phyloP scores from a whole-genome alignment of 1,139 yeast species.

The Candida anutae region DNA sequence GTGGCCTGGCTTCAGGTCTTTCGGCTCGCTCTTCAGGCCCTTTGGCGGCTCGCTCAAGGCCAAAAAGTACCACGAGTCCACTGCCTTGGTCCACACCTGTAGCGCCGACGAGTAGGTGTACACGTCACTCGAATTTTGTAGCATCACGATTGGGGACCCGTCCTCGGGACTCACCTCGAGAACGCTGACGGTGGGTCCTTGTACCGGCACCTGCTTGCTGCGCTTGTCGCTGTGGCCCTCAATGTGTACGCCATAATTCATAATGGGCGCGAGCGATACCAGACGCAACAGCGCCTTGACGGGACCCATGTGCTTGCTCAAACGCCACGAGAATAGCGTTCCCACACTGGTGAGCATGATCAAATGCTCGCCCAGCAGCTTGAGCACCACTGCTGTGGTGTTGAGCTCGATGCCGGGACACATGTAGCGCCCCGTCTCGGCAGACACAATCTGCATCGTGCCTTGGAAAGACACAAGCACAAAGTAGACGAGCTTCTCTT shows the following conservation, averaged over 20 bases:
- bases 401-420: conserved; percentile 56
- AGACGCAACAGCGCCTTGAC: conserved; percentile 27
- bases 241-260: conserved; percentile 19
- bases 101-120: conserved; percentile 33
- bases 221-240: conserved; percentile 3
- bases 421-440: conserved; percentile 46
- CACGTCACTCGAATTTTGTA: conserved; percentile 29
- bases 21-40: too few relatives aligned
- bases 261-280: conserved; percentile 45
- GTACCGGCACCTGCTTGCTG: conserved; percentile 8
- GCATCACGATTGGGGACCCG: conserved; percentile 37
- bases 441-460: conserved; percentile 58
- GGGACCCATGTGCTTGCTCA: conserved; percentile 9
- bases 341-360: conserved; percentile 49
- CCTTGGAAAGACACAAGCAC: conserved; percentile 70
- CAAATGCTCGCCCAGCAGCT: conserved; percentile 44
- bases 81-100: conserved; percentile 37
- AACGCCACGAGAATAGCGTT: conserved; percentile 42
- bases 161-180: conserved; percentile 24
- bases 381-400: conserved; percentile 44
- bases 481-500: conserved; percentile 27
- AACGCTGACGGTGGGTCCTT: conserved; percentile 19
- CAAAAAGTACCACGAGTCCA: conserved; percentile 43
- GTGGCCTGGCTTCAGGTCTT: too few relatives aligned
- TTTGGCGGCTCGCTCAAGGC: conserved; percentile 7